Percentiles rank a stretch among this genome's conserved stretches.
Evolutionary conservation across 441 rosid species (phyloP).

Genomic region (Metrosideros polymorpha): DNA sequence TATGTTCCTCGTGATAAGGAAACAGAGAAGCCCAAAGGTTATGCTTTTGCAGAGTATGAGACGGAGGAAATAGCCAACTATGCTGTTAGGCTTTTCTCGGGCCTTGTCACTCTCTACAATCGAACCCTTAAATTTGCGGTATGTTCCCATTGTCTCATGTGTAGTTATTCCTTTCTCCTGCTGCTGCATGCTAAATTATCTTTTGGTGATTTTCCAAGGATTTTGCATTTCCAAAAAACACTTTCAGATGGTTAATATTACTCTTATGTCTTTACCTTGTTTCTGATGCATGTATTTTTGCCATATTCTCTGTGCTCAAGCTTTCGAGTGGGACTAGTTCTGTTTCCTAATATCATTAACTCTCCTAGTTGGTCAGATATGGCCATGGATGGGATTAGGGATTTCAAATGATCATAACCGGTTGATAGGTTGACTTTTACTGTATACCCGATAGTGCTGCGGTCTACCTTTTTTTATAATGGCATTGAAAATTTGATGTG

Average conservation of each 20-base stretch:
- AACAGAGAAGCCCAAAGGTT: constrained; percentile 81
- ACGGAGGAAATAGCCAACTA: constrained; percentile 75
- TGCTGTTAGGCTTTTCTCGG: constrained; percentile 83
- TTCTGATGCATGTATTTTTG: not conserved
- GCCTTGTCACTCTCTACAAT: constrained; percentile 74
- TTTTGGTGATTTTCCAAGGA: not conserved
- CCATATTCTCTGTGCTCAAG: not conserved
- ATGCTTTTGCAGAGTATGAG: constrained; percentile 84
- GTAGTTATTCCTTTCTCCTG: not conserved
- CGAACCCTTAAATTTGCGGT: constrained; percentile 78
- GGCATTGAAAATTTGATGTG: not conserved
- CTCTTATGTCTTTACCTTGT: not conserved
- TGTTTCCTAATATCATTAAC: not conserved
- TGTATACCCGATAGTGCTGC: not conserved
- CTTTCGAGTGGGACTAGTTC: not conserved
- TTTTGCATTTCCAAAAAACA: not conserved
- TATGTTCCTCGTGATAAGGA: constrained; percentile 77
- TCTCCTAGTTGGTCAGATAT: not conserved
- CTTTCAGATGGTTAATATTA: not conserved
- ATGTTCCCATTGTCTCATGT: not conserved
- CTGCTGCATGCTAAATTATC: not conserved
- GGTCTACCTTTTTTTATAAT: not conserved
- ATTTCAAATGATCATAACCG: not conserved
- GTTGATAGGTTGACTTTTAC: not conserved
- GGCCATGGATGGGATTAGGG: not conserved